Evolutionary conservation across 2,329 filamentous ascomycete species (phyloP), one percentile per base, ranked within the genome.

Genomic region (Mariannaea sp.): DNA sequence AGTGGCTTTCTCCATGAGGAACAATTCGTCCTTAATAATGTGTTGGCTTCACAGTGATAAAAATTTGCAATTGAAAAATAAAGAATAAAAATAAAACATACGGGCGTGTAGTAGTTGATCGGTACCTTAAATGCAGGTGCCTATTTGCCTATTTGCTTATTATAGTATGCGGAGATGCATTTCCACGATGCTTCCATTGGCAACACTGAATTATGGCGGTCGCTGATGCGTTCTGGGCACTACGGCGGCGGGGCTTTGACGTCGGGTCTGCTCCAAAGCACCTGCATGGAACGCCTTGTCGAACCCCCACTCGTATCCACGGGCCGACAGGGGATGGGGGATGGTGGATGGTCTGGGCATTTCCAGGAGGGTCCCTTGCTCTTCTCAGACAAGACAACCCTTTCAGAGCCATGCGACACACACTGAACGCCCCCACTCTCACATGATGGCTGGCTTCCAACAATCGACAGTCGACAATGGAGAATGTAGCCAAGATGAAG

Each of bases 281-380:
- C 64, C 64, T 49, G 64, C 64, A 66, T 66, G 55, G 56, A 61
- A 60, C 55, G 46, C 57, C 59, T 52, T 58, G 55, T 54, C 35
- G 47, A 45, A 63, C 64, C 64, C 64, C 64, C 64, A 66, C 64
- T 54, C 45, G 42, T 36, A 51, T 39, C 64, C 63, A 66, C 55
- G 60, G 62, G 58, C 49, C 14, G 51, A 53, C 60, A 65, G 58
- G 64, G 62, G 58, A 47, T 12, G 41, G 47, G n/a, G n/a, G n/a
- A n/a, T n/a, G n/a, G n/a, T n/a, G n/a, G 53, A 47, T 49, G 52
- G 59, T 20, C 33, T 54, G 47, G 36, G 50, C 24, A 38, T 24
- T 40, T 20, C 39, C 35, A 16, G 32, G 44, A 44, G 44, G 41
- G n/a, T n/a, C 32, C 36, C 33, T n/a, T 16, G 10, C n/a, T n/a